A percentile compares a stretch with the other conserved stretches of the same genome.
phyloP scores from a whole-genome alignment of 176 grass and related monocot species.

The Thalia dealbata region DNA sequence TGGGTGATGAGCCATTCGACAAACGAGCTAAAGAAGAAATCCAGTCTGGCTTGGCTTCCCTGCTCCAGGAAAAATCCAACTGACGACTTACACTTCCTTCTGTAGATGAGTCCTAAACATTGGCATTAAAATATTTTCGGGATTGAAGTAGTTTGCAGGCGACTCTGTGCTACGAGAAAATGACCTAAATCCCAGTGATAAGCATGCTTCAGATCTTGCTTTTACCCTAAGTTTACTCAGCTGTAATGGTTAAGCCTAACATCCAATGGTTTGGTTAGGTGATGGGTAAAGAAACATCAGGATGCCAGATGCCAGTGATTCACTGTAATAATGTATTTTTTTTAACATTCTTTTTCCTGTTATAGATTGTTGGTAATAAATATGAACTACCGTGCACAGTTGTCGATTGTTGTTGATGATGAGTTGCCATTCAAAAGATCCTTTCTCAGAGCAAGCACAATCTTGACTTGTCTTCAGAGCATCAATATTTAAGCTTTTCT shows the following conservation, averaged over 20 bases:
- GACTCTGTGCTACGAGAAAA: not conserved
- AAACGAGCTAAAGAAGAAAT: slow-evolving; percentile 53
- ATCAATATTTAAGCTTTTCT: no score
- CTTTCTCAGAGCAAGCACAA: no score
- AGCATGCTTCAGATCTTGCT: not conserved
- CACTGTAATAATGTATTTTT: no score
- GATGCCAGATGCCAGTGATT: no score
- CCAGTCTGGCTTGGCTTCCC: slow-evolving; percentile 25
- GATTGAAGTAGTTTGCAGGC: not conserved
- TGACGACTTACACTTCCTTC: not conserved
- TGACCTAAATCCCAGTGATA: not conserved
- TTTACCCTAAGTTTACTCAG: not conserved
- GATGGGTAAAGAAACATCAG: not conserved
- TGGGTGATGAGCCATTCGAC: slow-evolving; percentile 83
- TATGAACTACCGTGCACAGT: no score
- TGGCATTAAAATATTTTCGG: not conserved
- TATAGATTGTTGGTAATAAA: no score
- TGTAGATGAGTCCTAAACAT: not conserved
- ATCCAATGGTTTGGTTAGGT: not conserved
- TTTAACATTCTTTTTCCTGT: no score
- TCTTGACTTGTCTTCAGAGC: no score
- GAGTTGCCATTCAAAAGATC: no score
- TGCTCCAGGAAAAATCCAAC: slow-evolving; percentile 1
- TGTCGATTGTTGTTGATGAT: no score
- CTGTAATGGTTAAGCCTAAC: not conserved